Evolutionary conservation across 202 grass and related monocot species (phyloP).

Genomic region (Sporobolus alterniflorus): DNA sequence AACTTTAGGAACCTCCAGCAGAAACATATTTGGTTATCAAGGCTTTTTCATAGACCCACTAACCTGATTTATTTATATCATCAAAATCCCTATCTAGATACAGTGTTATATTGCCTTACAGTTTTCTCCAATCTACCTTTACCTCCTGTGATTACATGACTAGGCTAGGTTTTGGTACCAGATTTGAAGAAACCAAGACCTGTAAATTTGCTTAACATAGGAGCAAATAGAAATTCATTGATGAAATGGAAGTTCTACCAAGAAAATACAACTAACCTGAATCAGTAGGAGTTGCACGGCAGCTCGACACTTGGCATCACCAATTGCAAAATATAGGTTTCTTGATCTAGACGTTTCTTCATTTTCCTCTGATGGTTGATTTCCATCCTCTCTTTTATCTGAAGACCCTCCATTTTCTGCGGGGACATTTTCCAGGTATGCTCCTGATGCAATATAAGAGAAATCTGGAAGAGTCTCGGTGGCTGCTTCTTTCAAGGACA

Average conservation of each 20-base stretch:
- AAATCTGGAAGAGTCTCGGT: constrained; percentile 93
- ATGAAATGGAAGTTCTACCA: constrained; percentile 1
- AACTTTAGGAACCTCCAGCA: not conserved
- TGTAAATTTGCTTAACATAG: constrained; percentile 19
- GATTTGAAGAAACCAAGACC: constrained; percentile 2
- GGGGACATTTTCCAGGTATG: constrained; percentile 65
- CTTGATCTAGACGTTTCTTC: constrained; percentile 74
- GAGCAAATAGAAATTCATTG: not conserved
- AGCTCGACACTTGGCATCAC: constrained; percentile 95
- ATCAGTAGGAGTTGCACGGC: constrained; percentile 98
- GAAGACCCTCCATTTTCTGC: constrained; percentile 65
- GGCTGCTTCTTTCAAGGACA: constrained; percentile 94
- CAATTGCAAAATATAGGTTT: constrained; percentile 91
- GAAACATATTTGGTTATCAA: not conserved
- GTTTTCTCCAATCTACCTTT: constrained; percentile 18
- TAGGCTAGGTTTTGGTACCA: not conserved
- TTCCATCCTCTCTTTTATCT: constrained; percentile 54
- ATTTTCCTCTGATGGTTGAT: constrained; percentile 61
- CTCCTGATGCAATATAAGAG: constrained; percentile 81
- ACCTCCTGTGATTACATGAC: constrained; percentile 9
- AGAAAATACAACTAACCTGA: constrained; percentile 69
- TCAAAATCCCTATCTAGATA: constrained; percentile 22
- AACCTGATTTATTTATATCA: not conserved
- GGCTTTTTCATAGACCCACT: not conserved
- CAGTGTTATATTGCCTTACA: not conserved